Percentiles rank a stretch among this genome's conserved stretches.
Evolutionary conservation across 108 stramenopile species (phyloP).

Genomic region (Skeletonema menzelii): DNA sequence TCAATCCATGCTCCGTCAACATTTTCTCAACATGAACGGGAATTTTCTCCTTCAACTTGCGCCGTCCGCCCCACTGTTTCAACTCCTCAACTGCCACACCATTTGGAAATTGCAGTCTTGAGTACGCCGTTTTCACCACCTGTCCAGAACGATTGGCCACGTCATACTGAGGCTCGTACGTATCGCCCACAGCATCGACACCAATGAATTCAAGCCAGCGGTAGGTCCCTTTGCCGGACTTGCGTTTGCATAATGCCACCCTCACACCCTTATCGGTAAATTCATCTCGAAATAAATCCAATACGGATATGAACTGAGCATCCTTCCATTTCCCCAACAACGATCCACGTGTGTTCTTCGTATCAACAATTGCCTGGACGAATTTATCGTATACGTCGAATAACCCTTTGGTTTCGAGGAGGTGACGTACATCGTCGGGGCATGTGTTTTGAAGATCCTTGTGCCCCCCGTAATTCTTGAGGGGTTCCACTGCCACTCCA

Average conservation of each 20-base stretch:
- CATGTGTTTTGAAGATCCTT: slow-evolving; percentile 35
- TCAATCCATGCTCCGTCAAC: slow-evolving; percentile 33
- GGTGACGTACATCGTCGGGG: slow-evolving; percentile 8
- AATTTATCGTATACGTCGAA: slow-evolving; percentile 43
- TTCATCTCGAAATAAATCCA: slow-evolving; percentile 53
- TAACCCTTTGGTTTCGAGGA: slow-evolving; percentile 36
- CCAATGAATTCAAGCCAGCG: slow-evolving; percentile 67
- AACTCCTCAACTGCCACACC: slow-evolving; percentile 62
- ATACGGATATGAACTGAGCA: slow-evolving; percentile 32
- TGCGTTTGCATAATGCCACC: slow-evolving; percentile 53
- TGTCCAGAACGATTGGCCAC: slow-evolving; percentile 48
- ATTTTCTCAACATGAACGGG: slow-evolving; percentile 47
- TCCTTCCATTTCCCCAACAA: slow-evolving; percentile 57
- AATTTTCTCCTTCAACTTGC: slow-evolving; percentile 48
- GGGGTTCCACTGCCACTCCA: slow-evolving; percentile 58
- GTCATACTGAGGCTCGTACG: slow-evolving; percentile 60
- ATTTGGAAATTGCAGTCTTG: slow-evolving; percentile 49
- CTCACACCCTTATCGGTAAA: slow-evolving; percentile 47
- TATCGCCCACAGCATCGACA: slow-evolving; percentile 6
- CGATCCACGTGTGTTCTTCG: slow-evolving; percentile 29
- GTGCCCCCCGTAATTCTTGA: slow-evolving; percentile 35
- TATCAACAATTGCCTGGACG: slow-evolving; percentile 31
- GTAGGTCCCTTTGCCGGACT: slow-evolving; percentile 21
- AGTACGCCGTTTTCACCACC: slow-evolving; percentile 47
- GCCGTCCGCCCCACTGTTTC: slow-evolving; percentile 37